Evolutionary conservation across 129 eudicot genomes (phyloP), one percentile per base, ranked within the genome.

Genomic region (Logfia minima): DNA sequence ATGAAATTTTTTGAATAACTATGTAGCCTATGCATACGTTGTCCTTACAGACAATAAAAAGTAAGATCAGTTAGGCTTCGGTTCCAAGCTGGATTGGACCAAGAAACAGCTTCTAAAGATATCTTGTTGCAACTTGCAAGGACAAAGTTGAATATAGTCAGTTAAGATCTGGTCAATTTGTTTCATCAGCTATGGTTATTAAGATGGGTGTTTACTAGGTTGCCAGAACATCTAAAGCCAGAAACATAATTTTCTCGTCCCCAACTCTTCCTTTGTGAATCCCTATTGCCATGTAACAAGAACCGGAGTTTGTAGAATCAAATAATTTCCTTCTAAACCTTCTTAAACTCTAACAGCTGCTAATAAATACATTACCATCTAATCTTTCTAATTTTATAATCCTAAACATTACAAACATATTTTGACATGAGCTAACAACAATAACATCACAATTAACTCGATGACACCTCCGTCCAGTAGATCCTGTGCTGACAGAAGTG

Each of bases 281-380:
- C 21, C 24, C 2, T 61, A 4, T 28, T 62, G 10, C 35, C 7
- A 23, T 62, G 32, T 68, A 41, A 35, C 51, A 19, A 35, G 14
- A 32, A 35, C 3, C 5, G 8, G 19, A 72, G 6, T 59, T 59
- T 55, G 67, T 60, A 60, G 26, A 74, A 60, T 74, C 23, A 8
- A 74, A 29, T 24, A 1, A 65, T 28, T n/a, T 73, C 21, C 31
- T 28, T 31, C 11, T 45, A 17, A 29, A 48, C 24, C 22, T 64
- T 76, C 14, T 48, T 2, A 48, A 65, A 48, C 52, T 68, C 55
- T 53, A 23, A 22, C 35, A 77, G 26, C 24, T 32, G 81, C 69
- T 77, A 55, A 48, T 77, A 55, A 14, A 55, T 9, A 77, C 39
- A 19, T 14, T 13, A 58, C 58, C 19, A 60, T 75, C 69, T 60